These are phyloP conservation scores for Penstemon eatonii DNA, from an alignment of 257 asterid species.

Conservation along the genomic window DNA sequence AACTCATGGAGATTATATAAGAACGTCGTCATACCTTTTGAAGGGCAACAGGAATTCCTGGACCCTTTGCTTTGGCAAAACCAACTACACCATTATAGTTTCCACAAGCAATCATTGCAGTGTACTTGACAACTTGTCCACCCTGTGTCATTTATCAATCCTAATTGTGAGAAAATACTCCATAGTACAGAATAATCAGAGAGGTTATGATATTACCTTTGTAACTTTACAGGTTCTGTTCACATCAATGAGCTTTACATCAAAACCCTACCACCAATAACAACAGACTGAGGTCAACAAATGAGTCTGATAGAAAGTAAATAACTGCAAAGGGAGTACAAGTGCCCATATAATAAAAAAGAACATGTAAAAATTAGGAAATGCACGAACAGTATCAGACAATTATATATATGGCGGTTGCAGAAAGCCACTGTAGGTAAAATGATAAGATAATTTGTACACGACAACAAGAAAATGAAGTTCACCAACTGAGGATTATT, in stretches of 20 bases:
- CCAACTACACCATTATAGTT: conserved; percentile 94
- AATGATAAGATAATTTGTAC: background rate
- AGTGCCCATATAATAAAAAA: conserved; percentile 2
- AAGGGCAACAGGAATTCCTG: conserved; percentile 70
- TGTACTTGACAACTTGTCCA: conserved; percentile 76
- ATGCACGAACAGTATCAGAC: conserved; percentile 1
- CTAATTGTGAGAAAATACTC: conserved; percentile 24
- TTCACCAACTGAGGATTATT: background rate
- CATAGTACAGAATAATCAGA: conserved; percentile 11
- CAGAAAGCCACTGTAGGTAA: conserved; percentile 2
- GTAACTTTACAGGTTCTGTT: conserved; percentile 86
- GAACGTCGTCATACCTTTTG: conserved; percentile 59
- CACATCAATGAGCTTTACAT: conserved; percentile 80
- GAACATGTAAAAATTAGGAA: background rate
- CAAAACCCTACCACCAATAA: conserved; percentile 75
- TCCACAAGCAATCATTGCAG: conserved; percentile 93
- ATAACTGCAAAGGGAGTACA: background rate
- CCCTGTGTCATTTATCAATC: conserved; percentile 53
- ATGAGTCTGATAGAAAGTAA: background rate
- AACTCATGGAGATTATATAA: background rate
- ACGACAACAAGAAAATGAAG: background rate
- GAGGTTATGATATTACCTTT: conserved; percentile 54
- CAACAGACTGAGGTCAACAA: conserved; percentile 10
- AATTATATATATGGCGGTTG: background rate
- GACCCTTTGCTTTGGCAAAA: conserved; percentile 93